phyloP scores from a whole-genome alignment of 768 basidiomycete genomes.

The Clathrus columnatus region DNA sequence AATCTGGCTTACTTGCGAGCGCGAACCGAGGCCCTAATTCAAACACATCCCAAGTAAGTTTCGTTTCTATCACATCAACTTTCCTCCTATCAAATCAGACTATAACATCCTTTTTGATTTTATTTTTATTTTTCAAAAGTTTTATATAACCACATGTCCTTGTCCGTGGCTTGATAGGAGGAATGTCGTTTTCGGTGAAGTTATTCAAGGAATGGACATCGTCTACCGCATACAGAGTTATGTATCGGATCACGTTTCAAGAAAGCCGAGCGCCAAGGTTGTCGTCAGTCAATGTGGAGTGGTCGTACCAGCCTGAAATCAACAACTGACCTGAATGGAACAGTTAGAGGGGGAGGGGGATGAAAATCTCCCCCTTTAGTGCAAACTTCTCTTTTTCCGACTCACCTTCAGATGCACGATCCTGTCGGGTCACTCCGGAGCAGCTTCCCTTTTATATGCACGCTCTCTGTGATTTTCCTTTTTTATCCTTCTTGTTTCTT shows the following conservation, averaged over 20 bases:
- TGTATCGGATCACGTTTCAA: constrained; percentile 22
- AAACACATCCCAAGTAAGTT: constrained; percentile 38
- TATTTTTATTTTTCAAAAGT: constrained; percentile 18
- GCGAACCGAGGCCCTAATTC: constrained; percentile 44
- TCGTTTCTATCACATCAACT: neutral
- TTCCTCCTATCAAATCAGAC: neutral
- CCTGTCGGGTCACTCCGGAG: neutral
- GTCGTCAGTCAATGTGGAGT: constrained; percentile 19
- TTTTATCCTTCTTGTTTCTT: no score
- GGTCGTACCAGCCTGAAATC: neutral
- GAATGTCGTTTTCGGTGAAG: constrained; percentile 38
- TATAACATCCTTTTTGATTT: neutral
- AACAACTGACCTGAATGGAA: no score
- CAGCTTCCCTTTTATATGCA: neutral
- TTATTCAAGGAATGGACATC: constrained; percentile 31
- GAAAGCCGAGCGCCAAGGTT: constrained; percentile 21
- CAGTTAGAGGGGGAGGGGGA: no score
- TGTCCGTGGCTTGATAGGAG: constrained; percentile 34
- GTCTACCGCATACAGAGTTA: constrained; percentile 27
- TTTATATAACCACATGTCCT: constrained; percentile 31
- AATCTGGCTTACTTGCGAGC: constrained; percentile 36
- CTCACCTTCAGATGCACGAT: neutral
- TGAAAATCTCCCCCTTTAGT: neutral
- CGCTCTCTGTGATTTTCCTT: neutral
- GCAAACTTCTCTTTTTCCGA: neutral